Percentiles rank a stretch among this genome's conserved stretches.
These are phyloP conservation scores for Calonectria fujianensis DNA, from an alignment of 2,329 filamentous ascomycete genomes.

Conservation along the genomic window DNA sequence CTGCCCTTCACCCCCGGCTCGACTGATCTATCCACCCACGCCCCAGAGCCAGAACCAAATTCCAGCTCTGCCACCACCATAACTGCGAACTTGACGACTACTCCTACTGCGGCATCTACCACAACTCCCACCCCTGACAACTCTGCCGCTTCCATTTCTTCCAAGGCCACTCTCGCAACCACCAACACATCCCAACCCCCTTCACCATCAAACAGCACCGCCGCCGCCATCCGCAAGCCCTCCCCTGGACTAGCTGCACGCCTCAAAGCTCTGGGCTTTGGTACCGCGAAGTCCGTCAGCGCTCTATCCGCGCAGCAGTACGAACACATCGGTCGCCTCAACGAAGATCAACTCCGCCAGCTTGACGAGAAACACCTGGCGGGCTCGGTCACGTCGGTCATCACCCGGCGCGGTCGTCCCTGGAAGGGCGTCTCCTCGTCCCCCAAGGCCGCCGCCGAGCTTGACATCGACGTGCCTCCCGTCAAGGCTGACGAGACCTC, in stretches of 20 bases:
- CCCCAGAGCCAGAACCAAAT: constrained; percentile 53
- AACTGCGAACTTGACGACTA: constrained; percentile 42
- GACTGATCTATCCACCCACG: constrained; percentile 51
- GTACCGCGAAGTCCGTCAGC: constrained; percentile 63
- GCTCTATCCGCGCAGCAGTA: constrained; percentile 51
- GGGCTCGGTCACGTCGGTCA: constrained; percentile 67
- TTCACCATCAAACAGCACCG: constrained; percentile 53
- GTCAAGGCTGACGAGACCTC: constrained; percentile 56
- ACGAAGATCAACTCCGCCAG: constrained; percentile 81
- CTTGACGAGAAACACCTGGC: constrained; percentile 81
- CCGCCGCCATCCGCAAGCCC: constrained; percentile 70
- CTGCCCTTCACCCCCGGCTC: constrained; percentile 56
- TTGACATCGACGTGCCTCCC: constrained; percentile 50
- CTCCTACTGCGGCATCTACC: constrained; percentile 46
- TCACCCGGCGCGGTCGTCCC: constrained; percentile 81
- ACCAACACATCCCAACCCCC: constrained; percentile 51
- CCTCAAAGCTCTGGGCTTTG: constrained; percentile 79
- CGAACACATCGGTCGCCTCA: constrained; percentile 79
- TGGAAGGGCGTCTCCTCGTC: constrained; percentile 77
- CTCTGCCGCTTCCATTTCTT: constrained; percentile 49
- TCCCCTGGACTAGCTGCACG: constrained; percentile 79
- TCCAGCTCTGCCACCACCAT: constrained; percentile 45
- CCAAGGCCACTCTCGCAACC: constrained; percentile 49
- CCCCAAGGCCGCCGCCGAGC: constrained; percentile 52
- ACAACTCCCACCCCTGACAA: constrained; percentile 42